A percentile compares a stretch with the other conserved stretches of the same genome.
phyloP scores from a whole-genome alignment of 2,329 filamentous ascomycete species.

The Talaromyces sp. region DNA sequence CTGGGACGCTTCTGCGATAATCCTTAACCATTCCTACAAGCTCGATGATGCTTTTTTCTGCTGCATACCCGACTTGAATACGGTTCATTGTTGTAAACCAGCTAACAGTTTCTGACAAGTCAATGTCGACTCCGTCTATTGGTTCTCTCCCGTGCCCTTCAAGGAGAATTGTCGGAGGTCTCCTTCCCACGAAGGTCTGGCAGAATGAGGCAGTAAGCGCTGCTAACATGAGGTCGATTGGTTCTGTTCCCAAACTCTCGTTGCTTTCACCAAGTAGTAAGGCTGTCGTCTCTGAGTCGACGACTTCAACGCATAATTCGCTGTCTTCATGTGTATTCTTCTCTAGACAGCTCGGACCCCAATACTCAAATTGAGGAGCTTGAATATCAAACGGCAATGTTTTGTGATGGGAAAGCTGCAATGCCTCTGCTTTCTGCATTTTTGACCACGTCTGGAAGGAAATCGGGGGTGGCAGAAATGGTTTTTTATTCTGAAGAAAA shows the following conservation, averaged over 20 bases:
- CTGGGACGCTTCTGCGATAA: neutral
- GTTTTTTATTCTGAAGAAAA: neutral
- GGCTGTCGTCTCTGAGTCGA: slow-evolving; percentile 20
- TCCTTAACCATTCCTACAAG: neutral
- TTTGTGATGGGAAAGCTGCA: neutral
- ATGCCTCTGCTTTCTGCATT: neutral
- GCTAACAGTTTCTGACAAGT: neutral
- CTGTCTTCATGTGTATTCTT: neutral
- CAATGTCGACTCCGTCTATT: neutral
- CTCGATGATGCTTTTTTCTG: neutral
- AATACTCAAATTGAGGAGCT: neutral
- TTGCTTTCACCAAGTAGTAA: slow-evolving; percentile 13
- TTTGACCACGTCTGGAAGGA: neutral
- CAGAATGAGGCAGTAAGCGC: neutral
- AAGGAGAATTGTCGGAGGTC: neutral
- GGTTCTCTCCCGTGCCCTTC: neutral
- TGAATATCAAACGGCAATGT: neutral
- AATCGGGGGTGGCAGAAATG: neutral
- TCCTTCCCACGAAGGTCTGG: neutral
- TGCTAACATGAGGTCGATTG: slow-evolving; percentile 1
- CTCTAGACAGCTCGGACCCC: neutral
- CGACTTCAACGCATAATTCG: neutral
- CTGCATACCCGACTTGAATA: neutral
- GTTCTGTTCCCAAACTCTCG: neutral
- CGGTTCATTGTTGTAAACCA: neutral